phyloP scores from a whole-genome alignment of 495 filamentous ascomycete species.

The Penicillium paxilli region DNA sequence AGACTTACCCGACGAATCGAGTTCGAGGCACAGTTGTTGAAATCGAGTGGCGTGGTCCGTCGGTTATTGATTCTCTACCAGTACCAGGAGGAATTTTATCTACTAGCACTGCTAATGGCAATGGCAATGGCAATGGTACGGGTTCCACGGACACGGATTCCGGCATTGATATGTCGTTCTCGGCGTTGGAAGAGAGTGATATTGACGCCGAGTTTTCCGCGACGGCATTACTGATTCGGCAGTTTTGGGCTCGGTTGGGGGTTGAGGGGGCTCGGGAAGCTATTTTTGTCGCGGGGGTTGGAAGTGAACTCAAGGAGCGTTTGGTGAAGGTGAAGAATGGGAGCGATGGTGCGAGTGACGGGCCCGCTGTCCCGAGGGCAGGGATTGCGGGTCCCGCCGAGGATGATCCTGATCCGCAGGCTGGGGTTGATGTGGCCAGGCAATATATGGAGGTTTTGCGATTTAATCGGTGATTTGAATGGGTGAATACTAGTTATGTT shows the following conservation, averaged over 20 bases:
- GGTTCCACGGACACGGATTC: constrained; percentile 25
- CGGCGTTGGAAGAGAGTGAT: constrained; percentile 38
- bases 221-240: constrained; percentile 40
- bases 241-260: constrained; percentile 41
- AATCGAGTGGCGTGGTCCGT: constrained; percentile 45
- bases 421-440: constrained; percentile 45
- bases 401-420: constrained; percentile 35
- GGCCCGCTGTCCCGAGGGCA: not conserved
- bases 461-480: constrained; percentile 37
- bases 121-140: no score
- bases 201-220: constrained; percentile 43
- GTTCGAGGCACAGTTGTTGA: constrained; percentile 44
- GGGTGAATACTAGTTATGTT: not conserved
- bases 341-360: not conserved
- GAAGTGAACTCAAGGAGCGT: constrained; percentile 39
- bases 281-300: constrained; percentile 42
- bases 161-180: constrained; percentile 31
- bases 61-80: constrained; percentile 35
- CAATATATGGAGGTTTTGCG: constrained; percentile 51
- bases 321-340: constrained; percentile 20
- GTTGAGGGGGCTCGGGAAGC: constrained; percentile 40
- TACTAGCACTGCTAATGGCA: not conserved
- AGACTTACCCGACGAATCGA: constrained; percentile 38
- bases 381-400: constrained; percentile 16
- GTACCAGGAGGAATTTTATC: no score